Evolutionary conservation across 208 protist species (phyloP).

Genomic region (Vickermania spadyakhi): DNA sequence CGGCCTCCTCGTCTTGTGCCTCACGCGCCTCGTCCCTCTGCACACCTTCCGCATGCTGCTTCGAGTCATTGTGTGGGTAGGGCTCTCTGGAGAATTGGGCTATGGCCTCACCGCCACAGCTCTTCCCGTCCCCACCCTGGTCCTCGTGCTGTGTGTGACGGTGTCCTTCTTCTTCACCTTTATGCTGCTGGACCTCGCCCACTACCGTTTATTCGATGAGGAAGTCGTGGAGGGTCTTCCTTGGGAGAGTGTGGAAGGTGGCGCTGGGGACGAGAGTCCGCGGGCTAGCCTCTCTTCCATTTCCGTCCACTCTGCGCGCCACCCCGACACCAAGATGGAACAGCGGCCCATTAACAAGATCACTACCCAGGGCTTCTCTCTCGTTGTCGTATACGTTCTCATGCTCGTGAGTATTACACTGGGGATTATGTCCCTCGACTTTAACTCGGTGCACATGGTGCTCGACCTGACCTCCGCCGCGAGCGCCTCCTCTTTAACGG

Average conservation of each 20-base stretch:
- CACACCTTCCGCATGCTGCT: constrained; percentile 15
- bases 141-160: constrained; percentile 32
- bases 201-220: constrained; percentile 37
- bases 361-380: constrained; percentile 13
- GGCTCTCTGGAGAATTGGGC: constrained; percentile 20
- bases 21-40: constrained; percentile 21
- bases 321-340: constrained; percentile 8
- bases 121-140: constrained; percentile 33
- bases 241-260: constrained; percentile 5
- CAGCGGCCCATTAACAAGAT: constrained; percentile 4
- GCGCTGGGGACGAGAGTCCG: constrained; percentile 25
- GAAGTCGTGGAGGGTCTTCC: constrained; percentile 8
- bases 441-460: constrained; percentile 32
- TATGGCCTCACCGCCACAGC: constrained; percentile 46
- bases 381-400: constrained; percentile 15
- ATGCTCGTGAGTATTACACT: constrained; percentile 11
- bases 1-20: constrained; percentile 38
- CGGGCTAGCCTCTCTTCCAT: constrained; percentile 12
- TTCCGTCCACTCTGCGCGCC: constrained; percentile 15
- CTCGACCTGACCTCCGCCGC: constrained; percentile 7
- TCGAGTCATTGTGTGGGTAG: constrained; percentile 44
- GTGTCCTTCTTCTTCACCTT: constrained; percentile 41
- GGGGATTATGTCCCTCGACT: constrained; percentile 1
- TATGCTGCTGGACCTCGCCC: constrained; percentile 39
- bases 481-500: not conserved